These are phyloP conservation scores for Trichoderma sp. DNA, from an alignment of 2,329 filamentous ascomycete genomes.

Conservation along the genomic window DNA sequence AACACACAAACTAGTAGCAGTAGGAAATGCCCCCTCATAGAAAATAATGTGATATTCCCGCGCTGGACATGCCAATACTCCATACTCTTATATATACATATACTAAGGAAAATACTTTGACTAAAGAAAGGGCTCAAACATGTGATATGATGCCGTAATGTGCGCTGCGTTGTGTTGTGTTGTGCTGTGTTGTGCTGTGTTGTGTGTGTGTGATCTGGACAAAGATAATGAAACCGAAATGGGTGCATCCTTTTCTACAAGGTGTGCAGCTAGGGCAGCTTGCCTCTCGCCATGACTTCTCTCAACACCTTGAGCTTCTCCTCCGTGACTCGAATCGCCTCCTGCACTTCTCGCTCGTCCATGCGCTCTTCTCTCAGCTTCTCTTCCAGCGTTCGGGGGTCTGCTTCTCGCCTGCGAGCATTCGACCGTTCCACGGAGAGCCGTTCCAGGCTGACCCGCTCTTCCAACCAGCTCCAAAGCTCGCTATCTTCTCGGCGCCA, in stretches of 20 bases:
- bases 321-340: slow-evolving; percentile 83
- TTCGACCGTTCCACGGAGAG: slow-evolving; percentile 38
- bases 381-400: slow-evolving; percentile 58
- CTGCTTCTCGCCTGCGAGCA: slow-evolving; percentile 46
- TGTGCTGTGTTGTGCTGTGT: not conserved
- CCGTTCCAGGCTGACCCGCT: slow-evolving; percentile 71
- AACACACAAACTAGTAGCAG: not conserved
- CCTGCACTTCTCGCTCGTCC: slow-evolving; percentile 69
- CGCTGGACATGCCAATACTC: slow-evolving; percentile 7
- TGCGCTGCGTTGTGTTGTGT: not conserved
- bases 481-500: slow-evolving; percentile 86
- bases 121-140: slow-evolving; percentile 5
- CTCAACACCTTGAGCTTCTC: slow-evolving; percentile 77
- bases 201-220: not conserved
- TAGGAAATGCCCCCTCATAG: not conserved
- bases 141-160: slow-evolving; percentile 11
- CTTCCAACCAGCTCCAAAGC: slow-evolving; percentile 90
- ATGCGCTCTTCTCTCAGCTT: slow-evolving; percentile 58
- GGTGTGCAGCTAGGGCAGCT: slow-evolving; percentile 27
- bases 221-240: not conserved
- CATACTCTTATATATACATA: slow-evolving; percentile 11
- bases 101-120: not conserved
- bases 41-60: not conserved
- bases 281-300: slow-evolving; percentile 58
- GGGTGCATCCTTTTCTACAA: not conserved